Conservation (phyloP, 805 yeast genomes). For the Groenewaldozyma salmanticensis region DNA sequence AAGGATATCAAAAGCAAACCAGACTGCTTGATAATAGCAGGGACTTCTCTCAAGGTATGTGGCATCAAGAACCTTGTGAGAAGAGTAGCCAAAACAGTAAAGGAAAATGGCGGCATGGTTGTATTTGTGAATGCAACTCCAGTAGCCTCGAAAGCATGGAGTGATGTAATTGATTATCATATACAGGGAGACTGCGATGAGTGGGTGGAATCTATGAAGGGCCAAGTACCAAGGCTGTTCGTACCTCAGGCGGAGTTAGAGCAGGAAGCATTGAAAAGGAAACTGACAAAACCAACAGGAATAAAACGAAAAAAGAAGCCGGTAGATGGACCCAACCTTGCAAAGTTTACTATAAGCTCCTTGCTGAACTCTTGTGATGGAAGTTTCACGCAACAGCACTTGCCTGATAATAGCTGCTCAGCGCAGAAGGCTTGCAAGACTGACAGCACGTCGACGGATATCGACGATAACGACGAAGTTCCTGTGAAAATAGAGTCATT, state of each 20-base stretch:
- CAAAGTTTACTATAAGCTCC: no score
- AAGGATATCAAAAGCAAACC: constrained; percentile 56
- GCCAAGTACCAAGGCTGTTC: constrained; percentile 9
- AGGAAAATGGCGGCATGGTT: constrained; percentile 70
- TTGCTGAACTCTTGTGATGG: no score
- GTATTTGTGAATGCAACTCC: constrained; percentile 65
- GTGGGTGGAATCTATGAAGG: constrained; percentile 40
- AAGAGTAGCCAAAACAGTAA: constrained; percentile 57
- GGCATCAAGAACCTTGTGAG: constrained; percentile 78
- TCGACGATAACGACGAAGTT: no score
- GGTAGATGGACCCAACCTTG: no score
- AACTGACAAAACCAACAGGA: neutral
- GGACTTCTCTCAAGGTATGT: constrained; percentile 84
- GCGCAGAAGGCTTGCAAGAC: no score
- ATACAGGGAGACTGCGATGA: constrained; percentile 71
- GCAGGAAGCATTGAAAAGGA: no score
- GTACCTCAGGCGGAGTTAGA: constrained; percentile 8
- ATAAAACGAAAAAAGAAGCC: no score
- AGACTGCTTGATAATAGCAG: constrained; percentile 76
- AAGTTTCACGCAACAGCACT: no score
- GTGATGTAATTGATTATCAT: constrained; percentile 66
- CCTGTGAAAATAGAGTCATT: no score
- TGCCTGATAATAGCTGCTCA: no score
- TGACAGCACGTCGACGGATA: no score
- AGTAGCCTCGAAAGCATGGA: constrained; percentile 53